Evolutionary conservation across 257 asterid species (phyloP).

Genomic region (Sherardia arvensis): DNA sequence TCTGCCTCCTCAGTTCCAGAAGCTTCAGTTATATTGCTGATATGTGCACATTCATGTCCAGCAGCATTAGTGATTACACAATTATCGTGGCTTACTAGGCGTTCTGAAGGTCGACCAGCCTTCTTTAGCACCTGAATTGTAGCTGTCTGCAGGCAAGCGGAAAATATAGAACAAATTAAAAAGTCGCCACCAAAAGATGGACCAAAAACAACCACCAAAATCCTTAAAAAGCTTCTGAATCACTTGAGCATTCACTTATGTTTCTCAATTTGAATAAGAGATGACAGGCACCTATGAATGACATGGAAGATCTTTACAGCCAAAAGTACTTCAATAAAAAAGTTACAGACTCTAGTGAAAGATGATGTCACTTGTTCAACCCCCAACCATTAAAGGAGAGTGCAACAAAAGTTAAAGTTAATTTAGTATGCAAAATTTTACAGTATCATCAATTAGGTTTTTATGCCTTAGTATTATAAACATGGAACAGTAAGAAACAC

Average conservation of each 20-base stretch:
- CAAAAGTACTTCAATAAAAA: no score
- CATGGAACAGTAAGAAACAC: not conserved
- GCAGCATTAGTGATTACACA: conserved; percentile 55
- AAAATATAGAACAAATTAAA: conserved; percentile 1
- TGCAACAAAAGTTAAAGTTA: not conserved
- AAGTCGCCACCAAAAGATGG: not conserved
- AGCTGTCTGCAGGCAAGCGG: conserved; percentile 53
- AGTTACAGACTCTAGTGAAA: not conserved
- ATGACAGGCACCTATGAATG: not conserved
- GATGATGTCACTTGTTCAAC: not conserved
- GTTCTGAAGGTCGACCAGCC: conserved; percentile 91
- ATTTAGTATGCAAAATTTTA: no score
- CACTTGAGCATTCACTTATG: not conserved
- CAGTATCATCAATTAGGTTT: not conserved
- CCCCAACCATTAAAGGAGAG: no score
- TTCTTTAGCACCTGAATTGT: conserved; percentile 83
- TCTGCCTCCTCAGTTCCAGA: conserved; percentile 98
- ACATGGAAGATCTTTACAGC: no score
- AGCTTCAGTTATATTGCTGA: conserved; percentile 86
- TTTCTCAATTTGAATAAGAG: not conserved
- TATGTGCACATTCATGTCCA: conserved; percentile 78
- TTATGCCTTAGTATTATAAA: not conserved
- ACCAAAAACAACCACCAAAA: not conserved
- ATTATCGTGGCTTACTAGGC: conserved; percentile 76
- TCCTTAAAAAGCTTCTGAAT: not conserved